Base-by-base conservation (phyloP, 2,329 filamentous ascomycete species). In the Ophiostoma sp. region DNA sequence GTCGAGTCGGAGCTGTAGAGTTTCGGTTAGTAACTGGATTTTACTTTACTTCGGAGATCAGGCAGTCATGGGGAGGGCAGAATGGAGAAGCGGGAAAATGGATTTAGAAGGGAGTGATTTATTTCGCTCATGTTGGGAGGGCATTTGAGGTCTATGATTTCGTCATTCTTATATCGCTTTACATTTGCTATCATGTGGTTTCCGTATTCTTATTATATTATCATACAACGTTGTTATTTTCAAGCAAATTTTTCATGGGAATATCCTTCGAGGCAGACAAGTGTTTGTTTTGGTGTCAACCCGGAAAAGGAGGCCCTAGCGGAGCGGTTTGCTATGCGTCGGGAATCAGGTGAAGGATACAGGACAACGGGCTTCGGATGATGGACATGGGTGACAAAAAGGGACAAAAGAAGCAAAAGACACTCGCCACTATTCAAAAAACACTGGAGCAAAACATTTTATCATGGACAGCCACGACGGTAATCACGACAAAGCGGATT, bases 1-100 rank as follows among this genome's bases (percentile, higher is more conserved):
- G 87, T 84, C 73, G 87, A 89, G 79, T 88, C 87, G 45, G 87
- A 88, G 80, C 84, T 89, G 70, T 86, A 77, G 76, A n/a, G n/a
- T n/a, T n/a, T n/a, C n/a, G n/a, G n/a, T n/a, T n/a, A n/a, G n/a
- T 0, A 4, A 1, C 2, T 17, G 61, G 42, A 48, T 15, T 48
- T 19, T 17, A 48, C 42, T 48, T 19, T 17, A 15, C 42, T 48
- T 48, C n/a, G 42, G 42, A 19, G 42, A 48, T 19, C 3, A 19
- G 15, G 50, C 12, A 55, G 50, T 4, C 9, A 9, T 7, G 50
- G 50, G 7, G 22, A 28, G 50, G 9, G 4, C 22, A 25, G 50
- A 15, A 25, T 28, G 11, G 22, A 25, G 22, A 55, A 28, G 50
- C 11, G 8, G 22, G 50, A 69, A 50, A 69, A 39, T 39, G 28